Conservation (phyloP, 2,329 filamentous ascomycete genomes). For the Lasiodiplodia hormozganensis region DNA sequence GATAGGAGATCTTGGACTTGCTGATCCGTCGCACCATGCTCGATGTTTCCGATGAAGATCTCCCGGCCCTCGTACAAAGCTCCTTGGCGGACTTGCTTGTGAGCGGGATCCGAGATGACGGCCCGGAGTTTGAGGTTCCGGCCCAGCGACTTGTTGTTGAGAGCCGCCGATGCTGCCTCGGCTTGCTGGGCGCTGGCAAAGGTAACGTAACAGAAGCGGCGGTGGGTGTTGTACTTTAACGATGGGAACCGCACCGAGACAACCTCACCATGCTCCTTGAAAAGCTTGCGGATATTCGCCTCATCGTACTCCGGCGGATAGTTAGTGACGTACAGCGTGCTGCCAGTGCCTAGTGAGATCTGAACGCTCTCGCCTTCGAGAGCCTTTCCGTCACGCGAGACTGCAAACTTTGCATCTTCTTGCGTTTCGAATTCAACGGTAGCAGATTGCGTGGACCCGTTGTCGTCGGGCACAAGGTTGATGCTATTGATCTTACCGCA, state of each 20-base stretch:
- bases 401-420: slow-evolving; percentile 81
- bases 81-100: slow-evolving; percentile 79
- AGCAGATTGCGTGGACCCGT: slow-evolving; percentile 65
- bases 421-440: slow-evolving; percentile 83
- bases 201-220: slow-evolving; percentile 96
- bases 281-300: slow-evolving; percentile 69
- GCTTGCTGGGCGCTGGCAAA: slow-evolving; percentile 65
- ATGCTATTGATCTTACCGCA: slow-evolving; percentile 85
- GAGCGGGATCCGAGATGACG: slow-evolving; percentile 83
- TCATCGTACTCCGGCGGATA: slow-evolving; percentile 82
- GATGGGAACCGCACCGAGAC: slow-evolving; percentile 89
- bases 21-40: slow-evolving; percentile 76
- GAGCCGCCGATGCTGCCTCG: slow-evolving; percentile 64
- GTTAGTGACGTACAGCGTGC: slow-evolving; percentile 90
- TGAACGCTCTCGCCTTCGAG: slow-evolving; percentile 76
- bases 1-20: slow-evolving; percentile 74
- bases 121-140: slow-evolving; percentile 73
- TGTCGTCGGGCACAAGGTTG: slow-evolving; percentile 68
- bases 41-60: slow-evolving; percentile 83
- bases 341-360: slow-evolving; percentile 75
- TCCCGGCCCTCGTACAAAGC: slow-evolving; percentile 88
- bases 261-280: slow-evolving; percentile 76
- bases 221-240: slow-evolving; percentile 84
- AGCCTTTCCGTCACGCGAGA: slow-evolving; percentile 81
- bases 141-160: slow-evolving; percentile 75